Conservation (phyloP, 2,329 filamentous ascomycete species). For the Ophiostoma tasmaniense region DNA sequence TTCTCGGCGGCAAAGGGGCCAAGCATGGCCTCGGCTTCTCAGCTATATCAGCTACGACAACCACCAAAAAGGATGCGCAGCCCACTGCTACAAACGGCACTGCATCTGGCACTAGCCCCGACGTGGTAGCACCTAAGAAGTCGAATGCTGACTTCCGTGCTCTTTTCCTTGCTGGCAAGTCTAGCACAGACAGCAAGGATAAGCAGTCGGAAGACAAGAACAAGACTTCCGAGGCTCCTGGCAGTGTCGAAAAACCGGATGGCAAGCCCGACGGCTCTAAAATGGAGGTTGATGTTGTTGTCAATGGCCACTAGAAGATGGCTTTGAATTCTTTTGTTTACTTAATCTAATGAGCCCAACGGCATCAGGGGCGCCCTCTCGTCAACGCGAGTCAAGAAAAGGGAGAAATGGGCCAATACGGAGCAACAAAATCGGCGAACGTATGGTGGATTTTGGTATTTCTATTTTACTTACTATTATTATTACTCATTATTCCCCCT, state of each 20-base stretch:
- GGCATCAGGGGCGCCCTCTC: slow-evolving; percentile 6
- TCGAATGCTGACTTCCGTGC: slow-evolving; percentile 28
- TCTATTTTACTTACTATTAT: not conserved
- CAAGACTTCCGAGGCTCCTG: not conserved
- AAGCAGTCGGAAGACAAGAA: not conserved
- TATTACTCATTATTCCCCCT: slow-evolving; percentile 1
- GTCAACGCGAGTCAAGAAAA: not conserved
- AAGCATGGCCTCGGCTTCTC: slow-evolving; percentile 40
- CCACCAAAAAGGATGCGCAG: slow-evolving; percentile 20
- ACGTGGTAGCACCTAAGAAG: slow-evolving; percentile 21
- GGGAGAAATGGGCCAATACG: not conserved
- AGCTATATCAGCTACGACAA: slow-evolving; percentile 23
- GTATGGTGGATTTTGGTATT: slow-evolving; percentile 2
- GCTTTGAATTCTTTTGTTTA: not conserved
- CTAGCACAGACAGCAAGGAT: not conserved
- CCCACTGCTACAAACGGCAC: slow-evolving; percentile 16
- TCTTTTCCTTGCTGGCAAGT: slow-evolving; percentile 23
- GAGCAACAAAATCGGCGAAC: slow-evolving; percentile 12
- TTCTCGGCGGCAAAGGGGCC: slow-evolving; percentile 32
- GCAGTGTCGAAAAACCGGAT: not conserved
- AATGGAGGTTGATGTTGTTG: slow-evolving; percentile 15
- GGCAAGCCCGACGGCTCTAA: slow-evolving; percentile 5
- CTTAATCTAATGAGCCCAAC: slow-evolving; percentile 1
- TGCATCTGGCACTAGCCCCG: slow-evolving; percentile 18
- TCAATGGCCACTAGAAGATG: slow-evolving; percentile 14